Base-by-base conservation (phyloP, 116 monocot genomes). In the Posidonia oceanica region DNA sequence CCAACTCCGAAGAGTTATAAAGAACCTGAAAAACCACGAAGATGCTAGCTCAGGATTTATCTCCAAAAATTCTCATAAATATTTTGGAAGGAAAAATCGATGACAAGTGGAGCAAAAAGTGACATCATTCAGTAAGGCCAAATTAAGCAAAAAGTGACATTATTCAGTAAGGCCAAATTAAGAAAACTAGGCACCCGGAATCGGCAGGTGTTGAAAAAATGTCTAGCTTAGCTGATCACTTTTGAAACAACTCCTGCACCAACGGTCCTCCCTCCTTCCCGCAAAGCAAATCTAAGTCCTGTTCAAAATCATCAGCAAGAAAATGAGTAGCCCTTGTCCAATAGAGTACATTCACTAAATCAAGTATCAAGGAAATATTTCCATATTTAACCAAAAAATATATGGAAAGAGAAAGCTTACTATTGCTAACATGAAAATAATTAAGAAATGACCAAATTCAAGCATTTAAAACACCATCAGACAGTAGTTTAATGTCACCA, bases 241-340 rank as follows among this genome's bases (percentile, higher is more conserved):
- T 94, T 94, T 20, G 91, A 79, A 39, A 94, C 94, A 59, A 94
- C 94, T 55, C 94, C 94, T 3, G 94, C 94, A 62, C 94, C 94
- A 54, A 94, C 94, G 3, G 94, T 94, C 58, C 94, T 83, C 36
- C 94, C 94, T 74, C 94, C 94, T 74, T 90, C 94, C 21, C 88
- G 73, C 63, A 94, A 63, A 11, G 94, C 94, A 84, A 94, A 94
- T 84, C 94, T 91, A 86, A 91, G 88, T n/a, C 94, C 94, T 94
- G 79, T 16, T 68, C 40, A 54, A 54, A 53, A 67, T 51, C 17
- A 53, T 18, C n/a, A 18, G 23, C 18, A 61, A 61, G 61, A 61
- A 60, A 61, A 61, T 61, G 61, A 61, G 29, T 23, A 10, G 61
- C 48, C 8, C 48, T 10, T 48, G 48, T 12, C 12, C 8, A 0